Conservation (phyloP, 75 land plant species). For the Selaginella tamariscina region DNA sequence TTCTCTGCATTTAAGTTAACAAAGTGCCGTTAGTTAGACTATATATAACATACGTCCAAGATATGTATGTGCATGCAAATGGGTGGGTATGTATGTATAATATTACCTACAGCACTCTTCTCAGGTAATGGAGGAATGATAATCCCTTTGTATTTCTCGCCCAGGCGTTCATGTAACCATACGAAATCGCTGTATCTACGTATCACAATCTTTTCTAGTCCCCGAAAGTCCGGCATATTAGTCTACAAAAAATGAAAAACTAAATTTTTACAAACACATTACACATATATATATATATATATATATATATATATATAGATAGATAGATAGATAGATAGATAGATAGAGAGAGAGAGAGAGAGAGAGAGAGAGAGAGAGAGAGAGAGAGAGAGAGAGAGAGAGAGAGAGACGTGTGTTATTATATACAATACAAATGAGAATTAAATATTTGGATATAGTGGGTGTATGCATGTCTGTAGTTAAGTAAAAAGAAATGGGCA, state of each 20-base stretch:
- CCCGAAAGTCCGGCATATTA: background rate
- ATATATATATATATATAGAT: background rate
- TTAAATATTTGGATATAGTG: too few relatives aligned
- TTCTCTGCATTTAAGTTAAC: background rate
- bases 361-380: background rate
- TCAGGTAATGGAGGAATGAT: background rate
- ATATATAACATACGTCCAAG: background rate
- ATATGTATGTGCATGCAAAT: too few relatives aligned
- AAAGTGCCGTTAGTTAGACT: background rate
- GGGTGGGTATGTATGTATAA: too few relatives aligned
- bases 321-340: background rate
- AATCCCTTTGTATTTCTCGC: background rate
- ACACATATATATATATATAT: constrained; percentile 6
- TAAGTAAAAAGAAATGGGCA: too few relatives aligned
- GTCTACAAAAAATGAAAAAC: constrained; percentile 2
- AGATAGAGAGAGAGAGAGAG: too few relatives aligned
- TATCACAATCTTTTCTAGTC: background rate
- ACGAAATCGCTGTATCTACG: constrained; percentile 1
- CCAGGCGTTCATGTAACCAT: background rate
- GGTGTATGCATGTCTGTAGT: too few relatives aligned
- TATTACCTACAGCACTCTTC: background rate
- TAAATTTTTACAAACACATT: background rate
- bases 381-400: background rate
- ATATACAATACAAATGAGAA: too few relatives aligned
- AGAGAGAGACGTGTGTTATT: too few relatives aligned